Evolutionary conservation across 306 rosid genomes (phyloP).

Genomic region (Sicyos baderoa): DNA sequence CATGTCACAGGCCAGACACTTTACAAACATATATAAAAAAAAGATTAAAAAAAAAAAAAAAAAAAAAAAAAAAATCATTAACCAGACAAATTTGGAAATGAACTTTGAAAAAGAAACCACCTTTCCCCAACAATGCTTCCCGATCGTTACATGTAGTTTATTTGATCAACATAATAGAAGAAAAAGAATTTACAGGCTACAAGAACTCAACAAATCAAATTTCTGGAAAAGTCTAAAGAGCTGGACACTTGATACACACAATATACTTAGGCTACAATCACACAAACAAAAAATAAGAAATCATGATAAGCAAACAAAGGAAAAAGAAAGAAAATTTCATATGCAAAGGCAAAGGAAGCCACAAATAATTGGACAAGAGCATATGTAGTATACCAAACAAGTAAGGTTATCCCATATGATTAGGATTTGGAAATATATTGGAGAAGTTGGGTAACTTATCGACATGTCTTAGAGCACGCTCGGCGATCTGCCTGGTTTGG

Average conservation of each 20-base stretch:
- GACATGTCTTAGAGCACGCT: constrained; percentile 86
- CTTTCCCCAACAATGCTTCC: constrained; percentile 1
- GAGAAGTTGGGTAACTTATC: constrained; percentile 98
- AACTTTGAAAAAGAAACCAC: not conserved
- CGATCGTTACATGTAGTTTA: not conserved
- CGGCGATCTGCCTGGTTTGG: constrained; percentile 89
- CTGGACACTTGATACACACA: constrained; percentile 32
- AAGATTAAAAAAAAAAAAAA: too few relatives aligned
- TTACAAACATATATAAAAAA: too few relatives aligned
- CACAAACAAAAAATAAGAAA: constrained; percentile 33
- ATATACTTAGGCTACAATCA: constrained; percentile 27
- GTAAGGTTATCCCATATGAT: not conserved
- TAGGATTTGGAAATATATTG: constrained; percentile 63
- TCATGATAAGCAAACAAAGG: constrained; percentile 14
- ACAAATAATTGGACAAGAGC: not conserved
- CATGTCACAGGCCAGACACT: too few relatives aligned
- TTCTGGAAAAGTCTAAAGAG: constrained; percentile 20
- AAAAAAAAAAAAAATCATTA: too few relatives aligned
- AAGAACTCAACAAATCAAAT: constrained; percentile 9
- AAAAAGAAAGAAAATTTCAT: not conserved
- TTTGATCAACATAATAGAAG: not conserved
- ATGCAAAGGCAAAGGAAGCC: not conserved
- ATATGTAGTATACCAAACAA: constrained; percentile 20
- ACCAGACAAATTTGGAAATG: not conserved
- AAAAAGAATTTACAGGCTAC: constrained; percentile 13